Base-by-base conservation (phyloP, 2,329 filamentous ascomycete genomes). In the Trichoderma sp. region DNA sequence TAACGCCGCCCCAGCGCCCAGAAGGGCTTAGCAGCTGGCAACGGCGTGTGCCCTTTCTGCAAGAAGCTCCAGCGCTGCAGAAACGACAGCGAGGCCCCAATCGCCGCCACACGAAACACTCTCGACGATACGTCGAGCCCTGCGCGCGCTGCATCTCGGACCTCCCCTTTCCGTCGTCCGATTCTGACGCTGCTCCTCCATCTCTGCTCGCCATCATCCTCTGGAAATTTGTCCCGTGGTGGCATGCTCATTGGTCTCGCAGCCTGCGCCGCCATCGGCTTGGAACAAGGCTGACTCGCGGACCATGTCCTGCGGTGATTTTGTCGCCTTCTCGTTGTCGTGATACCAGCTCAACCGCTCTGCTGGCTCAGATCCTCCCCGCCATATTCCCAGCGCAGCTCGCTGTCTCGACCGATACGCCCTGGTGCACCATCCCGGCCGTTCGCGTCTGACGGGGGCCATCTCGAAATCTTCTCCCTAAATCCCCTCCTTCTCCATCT, bases 281-380 rank as follows among this genome's bases (percentile, higher is more conserved):
- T 75, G 74, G 71, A 69, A 76, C 71, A 74, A 76, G 72, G 74
- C 72, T 75, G 73, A 75, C 76, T 76, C 71, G 71, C 61, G 73
- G 72, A 77, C 74, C 73, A 79, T 79, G 78, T 75, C 75, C 75
- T 79, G 74, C 79, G 77, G 73, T 75, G 74, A 75, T 73, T 74
- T 73, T 70, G 72, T 73, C 74, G 74, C 77, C 75, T 74, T 66
- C 55, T 70, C 58, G 65, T 59, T 49, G 60, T 53, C 49, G 75
- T 74, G 74, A 77, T 75, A 75, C 74, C 75, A 73, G 29, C 55
- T 16, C 27, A 29, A 29, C 57, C 63, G 24, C 63, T 74, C 75
- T 71, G 72, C 74, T 74, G 75, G 75, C 72, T 72, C 76, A 73
- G 75, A 76, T 75, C 75, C 76, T 60, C 75, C 74, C 72, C 75